A percentile compares a stretch with the other conserved stretches of the same genome.
These are phyloP conservation scores for Fusarium fracticaudum DNA, from an alignment of 2,329 filamentous ascomycete species.

Conservation along the genomic window DNA sequence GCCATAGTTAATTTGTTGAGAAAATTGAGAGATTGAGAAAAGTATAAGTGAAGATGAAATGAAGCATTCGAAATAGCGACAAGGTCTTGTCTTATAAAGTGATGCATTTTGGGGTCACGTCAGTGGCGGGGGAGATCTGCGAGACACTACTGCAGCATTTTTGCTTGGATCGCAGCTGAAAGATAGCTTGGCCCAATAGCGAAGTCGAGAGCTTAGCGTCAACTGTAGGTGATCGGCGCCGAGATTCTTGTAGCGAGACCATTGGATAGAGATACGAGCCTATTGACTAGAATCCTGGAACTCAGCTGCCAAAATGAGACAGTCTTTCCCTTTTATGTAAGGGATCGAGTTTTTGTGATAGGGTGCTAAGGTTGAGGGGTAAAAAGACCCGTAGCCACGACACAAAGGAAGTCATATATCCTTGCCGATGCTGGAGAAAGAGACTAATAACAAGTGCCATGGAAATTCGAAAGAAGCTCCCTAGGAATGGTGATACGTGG, in stretches of 20 bases:
- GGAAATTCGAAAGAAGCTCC: too few relatives aligned
- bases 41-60: too few relatives aligned
- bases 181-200: neutral
- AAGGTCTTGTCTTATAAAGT: too few relatives aligned
- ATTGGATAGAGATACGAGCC: neutral
- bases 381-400: too few relatives aligned
- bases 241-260: neutral
- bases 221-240: rapidly evolving
- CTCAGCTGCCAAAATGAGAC: neutral
- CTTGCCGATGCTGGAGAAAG: too few relatives aligned
- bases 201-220: rapidly evolving
- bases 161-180: neutral
- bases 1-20: neutral
- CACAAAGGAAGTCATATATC: too few relatives aligned
- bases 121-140: neutral
- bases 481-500: too few relatives aligned
- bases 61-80: rapidly evolving
- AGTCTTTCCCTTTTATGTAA: too few relatives aligned
- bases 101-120: neutral
- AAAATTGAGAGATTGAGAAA: too few relatives aligned
- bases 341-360: too few relatives aligned
- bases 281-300: neutral
- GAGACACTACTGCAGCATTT: neutral
- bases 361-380: too few relatives aligned
- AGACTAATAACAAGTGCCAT: too few relatives aligned